Evolutionary conservation across 2,329 filamentous ascomycete species (phyloP), one percentile per base, ranked within the genome.

Genomic region (Cladophialophora psammophila): DNA sequence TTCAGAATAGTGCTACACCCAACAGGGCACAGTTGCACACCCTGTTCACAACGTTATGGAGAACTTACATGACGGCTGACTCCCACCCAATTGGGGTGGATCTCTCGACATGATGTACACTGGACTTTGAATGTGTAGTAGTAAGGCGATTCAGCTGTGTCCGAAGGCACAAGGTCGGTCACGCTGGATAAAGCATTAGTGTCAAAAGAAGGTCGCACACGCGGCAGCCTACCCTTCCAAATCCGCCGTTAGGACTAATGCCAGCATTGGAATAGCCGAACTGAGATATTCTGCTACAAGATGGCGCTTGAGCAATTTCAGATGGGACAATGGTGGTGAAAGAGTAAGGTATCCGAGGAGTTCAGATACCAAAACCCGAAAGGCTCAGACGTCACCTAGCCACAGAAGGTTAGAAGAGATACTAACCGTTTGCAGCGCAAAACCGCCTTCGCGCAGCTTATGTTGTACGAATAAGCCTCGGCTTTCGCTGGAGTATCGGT

Each of bases 51-150:
- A 20, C 50, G 38, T 12, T n/a, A 18, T 18, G n/a, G 31, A 48
- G 26, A 13, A 81, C 90, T 70, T 83, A 97, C 94, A 83, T 96
- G 96, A 70, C 94, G 91, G 80, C 87, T 97, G 71, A 98, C 87
- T 64, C 89, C 90, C 60, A 99, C 88, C 81, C 87, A 89, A 74
- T 97, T 99, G 10, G 91, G 86, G 78, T 99, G 94, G 1, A 86
- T 89, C 79, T 99, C 95, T 68, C 93, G 89, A 80, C 95, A 99
- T 63, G 94, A 97, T n/a, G 93, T 97, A 81, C 95, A 99, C 83
- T 97, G 92, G 40, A 99, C 94, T 77, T 91, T 95, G 87, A 99
- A 98, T 59, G 92, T 97, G 82, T 97, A 99, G 86, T 91, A 96
- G 83, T 97, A 99, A 3, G 93, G 92, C 66, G 86, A 87, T 18